Conservation (phyloP, 2,329 filamentous ascomycete species). For the Fusarium mexicanum region DNA sequence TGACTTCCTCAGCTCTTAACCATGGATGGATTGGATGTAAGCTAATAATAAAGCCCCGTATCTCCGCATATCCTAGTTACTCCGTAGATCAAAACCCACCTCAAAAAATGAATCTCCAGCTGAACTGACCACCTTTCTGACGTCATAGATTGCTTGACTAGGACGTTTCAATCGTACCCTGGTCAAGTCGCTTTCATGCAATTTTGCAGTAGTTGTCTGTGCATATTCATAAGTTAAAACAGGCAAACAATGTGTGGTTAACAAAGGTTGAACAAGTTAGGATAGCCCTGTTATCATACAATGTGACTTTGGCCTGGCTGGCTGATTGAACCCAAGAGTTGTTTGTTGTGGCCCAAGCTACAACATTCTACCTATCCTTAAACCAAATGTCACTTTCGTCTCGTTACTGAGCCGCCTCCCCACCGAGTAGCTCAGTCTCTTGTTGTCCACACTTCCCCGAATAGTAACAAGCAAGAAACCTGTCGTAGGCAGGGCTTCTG, state of each 20-base stretch:
- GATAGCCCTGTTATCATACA: background rate
- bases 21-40: background rate
- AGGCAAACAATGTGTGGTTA: constrained; percentile 9
- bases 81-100: constrained; percentile 2
- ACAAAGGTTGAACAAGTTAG: constrained; percentile 6
- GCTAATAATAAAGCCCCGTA: background rate
- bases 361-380: constrained; percentile 3
- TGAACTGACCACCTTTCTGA: constrained; percentile 25
- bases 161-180: background rate
- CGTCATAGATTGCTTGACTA: constrained; percentile 30
- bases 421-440: constrained; percentile 39
- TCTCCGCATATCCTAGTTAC: background rate
- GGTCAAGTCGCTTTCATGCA: background rate
- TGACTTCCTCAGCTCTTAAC: background rate
- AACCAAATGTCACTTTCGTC: constrained; percentile 6
- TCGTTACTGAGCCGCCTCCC: constrained; percentile 37
- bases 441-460: background rate
- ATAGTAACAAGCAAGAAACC: background rate
- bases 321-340: background rate
- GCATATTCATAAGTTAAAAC: background rate
- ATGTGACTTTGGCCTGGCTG: background rate
- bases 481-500: background rate
- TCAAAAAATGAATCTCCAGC: background rate
- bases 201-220: background rate
- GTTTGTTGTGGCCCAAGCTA: background rate